These are phyloP conservation scores for Teratosphaeria zuluensis DNA, from an alignment of 2,329 filamentous ascomycete genomes.

Conservation along the genomic window DNA sequence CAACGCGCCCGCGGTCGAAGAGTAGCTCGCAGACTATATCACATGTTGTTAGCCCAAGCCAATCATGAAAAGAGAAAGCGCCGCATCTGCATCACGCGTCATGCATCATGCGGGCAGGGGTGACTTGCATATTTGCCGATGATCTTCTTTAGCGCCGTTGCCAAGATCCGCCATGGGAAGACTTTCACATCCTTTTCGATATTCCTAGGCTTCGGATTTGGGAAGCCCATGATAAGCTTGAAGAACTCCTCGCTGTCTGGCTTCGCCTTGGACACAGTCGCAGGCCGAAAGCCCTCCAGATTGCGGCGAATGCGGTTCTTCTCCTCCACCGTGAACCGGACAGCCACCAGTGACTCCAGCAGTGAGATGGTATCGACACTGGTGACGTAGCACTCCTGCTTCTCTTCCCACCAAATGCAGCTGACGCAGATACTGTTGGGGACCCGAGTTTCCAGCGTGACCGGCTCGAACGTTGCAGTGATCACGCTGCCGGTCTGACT, in stretches of 20 bases:
- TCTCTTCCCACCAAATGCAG: slow-evolving; percentile 95
- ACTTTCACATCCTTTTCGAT: slow-evolving; percentile 99
- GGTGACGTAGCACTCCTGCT: slow-evolving; percentile 82
- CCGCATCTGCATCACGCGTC: slow-evolving; percentile 16
- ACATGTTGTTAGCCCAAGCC: slow-evolving; percentile 13
- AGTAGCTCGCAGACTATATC: slow-evolving; percentile 55
- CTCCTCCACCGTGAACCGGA: slow-evolving; percentile 88
- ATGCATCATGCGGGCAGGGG: slow-evolving; percentile 10
- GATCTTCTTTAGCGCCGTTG: slow-evolving; percentile 87
- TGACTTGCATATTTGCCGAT: slow-evolving; percentile 82
- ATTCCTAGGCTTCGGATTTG: slow-evolving; percentile 87
- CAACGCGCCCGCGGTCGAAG: slow-evolving; percentile 49
- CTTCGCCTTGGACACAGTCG: slow-evolving; percentile 90
- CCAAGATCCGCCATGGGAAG: slow-evolving; percentile 89
- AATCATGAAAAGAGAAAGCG: slow-evolving; percentile 1
- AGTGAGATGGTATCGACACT: slow-evolving; percentile 94
- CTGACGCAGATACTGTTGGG: slow-evolving; percentile 88
- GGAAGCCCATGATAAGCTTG: slow-evolving; percentile 97
- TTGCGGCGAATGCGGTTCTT: slow-evolving; percentile 97
- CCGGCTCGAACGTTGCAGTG: slow-evolving; percentile 66
- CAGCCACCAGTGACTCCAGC: slow-evolving; percentile 80
- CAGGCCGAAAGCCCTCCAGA: slow-evolving; percentile 82
- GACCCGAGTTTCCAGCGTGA: slow-evolving; percentile 68
- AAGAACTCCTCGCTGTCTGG: slow-evolving; percentile 92
- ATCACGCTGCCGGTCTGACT: slow-evolving; percentile 74